Base-by-base conservation (phyloP, 2,329 filamentous ascomycete genomes). In the Lasiodiplodia theobromae region DNA sequence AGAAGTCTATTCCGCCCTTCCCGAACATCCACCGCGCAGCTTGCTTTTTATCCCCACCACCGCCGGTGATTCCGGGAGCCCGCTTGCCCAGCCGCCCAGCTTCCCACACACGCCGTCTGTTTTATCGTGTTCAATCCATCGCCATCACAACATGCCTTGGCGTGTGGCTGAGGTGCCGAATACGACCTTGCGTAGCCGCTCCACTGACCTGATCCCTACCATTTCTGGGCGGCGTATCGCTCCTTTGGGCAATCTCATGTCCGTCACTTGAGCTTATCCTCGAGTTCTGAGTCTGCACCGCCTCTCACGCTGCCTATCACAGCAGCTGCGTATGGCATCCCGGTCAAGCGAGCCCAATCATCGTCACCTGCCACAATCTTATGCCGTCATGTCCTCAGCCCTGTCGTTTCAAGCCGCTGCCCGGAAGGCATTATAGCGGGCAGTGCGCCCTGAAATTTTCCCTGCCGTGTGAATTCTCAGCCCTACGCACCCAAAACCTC, bases 121-220 rank as follows among this genome's bases (percentile, higher is more conserved):
- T 51, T 28, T 63, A 34, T 34, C 58, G 58, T 63, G 58, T 64
- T 44, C 44, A 12, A 25, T 23, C 47, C 31, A 52, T 21, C 14
- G 23, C 44, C 28, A 23, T 25, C 60, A 18, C 21, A 7, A 44
- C 14, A 0, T n/a, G 8, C 4, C 58, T 63, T 63, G 58, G 44
- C 47, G 28, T 64, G 60, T 64, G 60, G 60, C 60, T 64, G 60
- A 52, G 60, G n/a, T 63, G 58, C 28, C 28, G 25, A 34, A 64
- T 64, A 64, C 60, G 60, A 64, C 47, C 47, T 25, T 49, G 34
- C 31, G 47, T 47, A 25, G 38, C 60, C 47, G 38, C 60, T 52
- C 44, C 60, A 8, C 5, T 18, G 8, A 14, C 31, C 44, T 11
- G 47, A 25, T 37, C 47, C 47, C 14, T 52, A 14, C 60, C 47